These are phyloP conservation scores for Citrus sinensis DNA, from an alignment of 345 rosid species.

Conservation along the genomic window DNA sequence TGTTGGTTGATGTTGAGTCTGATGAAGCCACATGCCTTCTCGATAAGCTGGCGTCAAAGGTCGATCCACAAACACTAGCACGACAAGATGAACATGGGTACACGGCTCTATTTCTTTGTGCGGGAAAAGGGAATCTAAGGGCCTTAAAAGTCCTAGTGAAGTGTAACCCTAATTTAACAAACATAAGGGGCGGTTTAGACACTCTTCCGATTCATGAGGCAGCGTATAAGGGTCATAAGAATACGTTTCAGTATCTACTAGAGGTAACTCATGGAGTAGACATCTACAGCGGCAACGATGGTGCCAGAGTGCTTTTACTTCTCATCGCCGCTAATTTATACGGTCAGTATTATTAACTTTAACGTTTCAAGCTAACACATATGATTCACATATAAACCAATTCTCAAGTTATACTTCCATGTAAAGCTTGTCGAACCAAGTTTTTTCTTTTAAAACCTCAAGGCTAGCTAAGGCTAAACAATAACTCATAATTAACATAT, in stretches of 20 bases:
- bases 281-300: background rate
- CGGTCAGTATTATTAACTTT: background rate
- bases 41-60: background rate
- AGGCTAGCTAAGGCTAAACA: no score
- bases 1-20: background rate
- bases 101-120: rapidly evolving
- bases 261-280: background rate
- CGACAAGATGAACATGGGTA: rapidly evolving
- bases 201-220: background rate
- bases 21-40: background rate
- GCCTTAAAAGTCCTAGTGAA: background rate
- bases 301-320: rapidly evolving
- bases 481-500: no score
- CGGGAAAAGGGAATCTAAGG: background rate
- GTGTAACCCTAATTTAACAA: background rate
- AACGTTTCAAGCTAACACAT: background rate
- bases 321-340: background rate
- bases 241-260: background rate
- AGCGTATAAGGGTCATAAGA: background rate
- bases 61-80: background rate
- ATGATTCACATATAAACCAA: background rate
- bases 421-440: no score
- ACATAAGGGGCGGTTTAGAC: no score
- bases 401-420: background rate
- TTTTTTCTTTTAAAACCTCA: no score